These are phyloP conservation scores for Glycyrrhiza uralensis DNA, from an alignment of 306 rosid species.

Conservation along the genomic window DNA sequence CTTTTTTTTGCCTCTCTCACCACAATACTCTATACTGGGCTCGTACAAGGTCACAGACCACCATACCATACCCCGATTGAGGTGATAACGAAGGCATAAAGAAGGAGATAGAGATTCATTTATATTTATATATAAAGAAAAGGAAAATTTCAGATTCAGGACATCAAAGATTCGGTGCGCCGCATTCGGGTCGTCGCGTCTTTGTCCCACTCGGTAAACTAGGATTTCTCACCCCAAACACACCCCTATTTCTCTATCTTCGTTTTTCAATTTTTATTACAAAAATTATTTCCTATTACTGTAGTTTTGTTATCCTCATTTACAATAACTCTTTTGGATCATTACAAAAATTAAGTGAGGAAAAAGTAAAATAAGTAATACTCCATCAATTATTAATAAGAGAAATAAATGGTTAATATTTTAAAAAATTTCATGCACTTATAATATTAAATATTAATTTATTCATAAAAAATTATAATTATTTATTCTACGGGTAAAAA, in stretches of 20 bases:
- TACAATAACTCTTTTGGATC: no score
- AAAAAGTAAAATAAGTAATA: no score
- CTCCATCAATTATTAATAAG: no score
- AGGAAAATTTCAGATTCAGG: slow-evolving; percentile 55
- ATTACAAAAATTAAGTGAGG: no score
- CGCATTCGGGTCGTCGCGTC: slow-evolving; percentile 76
- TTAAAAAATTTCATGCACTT: no score
- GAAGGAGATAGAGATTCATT: slow-evolving; percentile 27
- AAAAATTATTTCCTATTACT: no score
- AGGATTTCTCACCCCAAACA: neutral
- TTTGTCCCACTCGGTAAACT: slow-evolving; percentile 29
- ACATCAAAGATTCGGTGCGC: slow-evolving; percentile 43
- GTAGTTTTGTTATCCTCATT: no score
- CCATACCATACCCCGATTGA: slow-evolving; percentile 23
- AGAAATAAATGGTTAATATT: no score
- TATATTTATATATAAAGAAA: slow-evolving; percentile 20
- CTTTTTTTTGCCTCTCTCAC: neutral
- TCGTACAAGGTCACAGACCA: neutral
- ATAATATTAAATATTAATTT: no score
- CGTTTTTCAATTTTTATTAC: neutral
- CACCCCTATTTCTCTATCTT: neutral
- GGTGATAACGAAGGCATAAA: slow-evolving; percentile 28
- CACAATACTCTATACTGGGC: no score
- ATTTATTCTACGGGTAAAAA: no score
- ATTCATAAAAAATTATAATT: no score